Percentiles rank a stretch among this genome's conserved stretches.
Evolutionary conservation across 164 flowering plant species (phyloP).

Genomic region (Buxus sempervirens): DNA sequence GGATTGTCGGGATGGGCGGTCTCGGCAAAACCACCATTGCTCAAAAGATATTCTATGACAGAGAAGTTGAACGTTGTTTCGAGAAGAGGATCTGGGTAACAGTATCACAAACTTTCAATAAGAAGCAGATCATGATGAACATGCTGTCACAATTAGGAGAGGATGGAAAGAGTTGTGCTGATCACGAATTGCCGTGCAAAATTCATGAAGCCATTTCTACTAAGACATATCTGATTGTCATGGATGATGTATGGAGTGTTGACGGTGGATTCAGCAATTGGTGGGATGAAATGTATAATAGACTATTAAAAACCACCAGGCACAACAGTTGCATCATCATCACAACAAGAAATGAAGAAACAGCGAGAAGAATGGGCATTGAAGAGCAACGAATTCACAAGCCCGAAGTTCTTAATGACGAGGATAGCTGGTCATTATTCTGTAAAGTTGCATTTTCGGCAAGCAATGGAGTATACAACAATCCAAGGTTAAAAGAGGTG

Average conservation of each 20-base stretch:
- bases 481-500: constrained; percentile 2
- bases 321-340: constrained; percentile 11
- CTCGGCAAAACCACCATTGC: constrained; percentile 22
- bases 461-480: not conserved
- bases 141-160: constrained; percentile 15
- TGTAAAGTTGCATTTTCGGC: constrained; percentile 11
- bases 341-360: constrained; percentile 14
- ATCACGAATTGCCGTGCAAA: not conserved
- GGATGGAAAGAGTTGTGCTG: not conserved
- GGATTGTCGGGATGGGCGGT: constrained; percentile 24
- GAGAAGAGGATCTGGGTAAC: constrained; percentile 17
- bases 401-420: constrained; percentile 13
- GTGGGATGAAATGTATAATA: constrained; percentile 8
- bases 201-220: constrained; percentile 3
- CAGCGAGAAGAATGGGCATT: constrained; percentile 7
- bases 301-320: not conserved
- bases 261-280: not conserved
- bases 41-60: constrained; percentile 8
- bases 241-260: constrained; percentile 14
- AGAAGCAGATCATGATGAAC: constrained; percentile 12
- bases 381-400: constrained; percentile 2
- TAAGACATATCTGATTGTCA: constrained; percentile 16
- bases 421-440: constrained; percentile 22
- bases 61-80: not conserved
- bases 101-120: constrained; percentile 13